Evolutionary conservation across 1,284 basidiomycete genomes (phyloP).

Genomic region (Taiwanofungus camphoratus): DNA sequence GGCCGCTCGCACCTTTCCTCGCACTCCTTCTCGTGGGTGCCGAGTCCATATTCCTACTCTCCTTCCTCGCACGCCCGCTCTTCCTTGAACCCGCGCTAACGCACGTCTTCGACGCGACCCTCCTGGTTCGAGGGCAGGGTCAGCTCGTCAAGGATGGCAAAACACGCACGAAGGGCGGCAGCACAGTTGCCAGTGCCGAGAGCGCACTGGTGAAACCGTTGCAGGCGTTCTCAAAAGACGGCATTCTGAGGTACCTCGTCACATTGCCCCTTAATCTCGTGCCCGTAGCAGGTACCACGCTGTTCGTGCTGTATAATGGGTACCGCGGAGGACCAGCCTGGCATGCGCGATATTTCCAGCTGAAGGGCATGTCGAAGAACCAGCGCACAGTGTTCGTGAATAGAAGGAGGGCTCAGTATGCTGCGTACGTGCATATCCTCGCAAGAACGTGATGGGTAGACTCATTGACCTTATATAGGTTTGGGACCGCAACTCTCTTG

Average conservation of each 20-base stretch:
- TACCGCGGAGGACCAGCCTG: slow-evolving; percentile 44
- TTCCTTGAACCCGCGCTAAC: slow-evolving; percentile 40
- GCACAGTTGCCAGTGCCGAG: slow-evolving; percentile 24
- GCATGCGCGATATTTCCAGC: slow-evolving; percentile 66
- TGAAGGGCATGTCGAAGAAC: slow-evolving; percentile 48
- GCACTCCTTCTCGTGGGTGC: slow-evolving; percentile 32
- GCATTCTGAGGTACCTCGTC: slow-evolving; percentile 37
- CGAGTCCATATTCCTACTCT: slow-evolving; percentile 35
- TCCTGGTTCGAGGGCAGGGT: slow-evolving; percentile 30
- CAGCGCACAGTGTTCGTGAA: slow-evolving; percentile 49
- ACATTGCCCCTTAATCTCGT: slow-evolving; percentile 62
- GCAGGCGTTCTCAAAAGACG: slow-evolving; percentile 25
- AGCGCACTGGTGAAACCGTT: slow-evolving; percentile 33
- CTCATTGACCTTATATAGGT: slow-evolving; percentile 32
- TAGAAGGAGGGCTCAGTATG: slow-evolving; percentile 38
- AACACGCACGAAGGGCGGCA: slow-evolving; percentile 18
- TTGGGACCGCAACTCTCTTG: slow-evolving; percentile 54
- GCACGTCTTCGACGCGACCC: slow-evolving; percentile 41
- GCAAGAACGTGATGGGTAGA: too few relatives aligned
- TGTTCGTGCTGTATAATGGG: slow-evolving; percentile 54
- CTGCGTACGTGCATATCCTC: slow-evolving; percentile 35
- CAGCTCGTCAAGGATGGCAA: slow-evolving; percentile 31
- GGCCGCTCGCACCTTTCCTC: slow-evolving; percentile 44
- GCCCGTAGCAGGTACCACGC: slow-evolving; percentile 59
- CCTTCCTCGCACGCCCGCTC: slow-evolving; percentile 41